Evolutionary conservation across 768 basidiomycete species (phyloP).

Genomic region (Boletus vinaceobasis): DNA sequence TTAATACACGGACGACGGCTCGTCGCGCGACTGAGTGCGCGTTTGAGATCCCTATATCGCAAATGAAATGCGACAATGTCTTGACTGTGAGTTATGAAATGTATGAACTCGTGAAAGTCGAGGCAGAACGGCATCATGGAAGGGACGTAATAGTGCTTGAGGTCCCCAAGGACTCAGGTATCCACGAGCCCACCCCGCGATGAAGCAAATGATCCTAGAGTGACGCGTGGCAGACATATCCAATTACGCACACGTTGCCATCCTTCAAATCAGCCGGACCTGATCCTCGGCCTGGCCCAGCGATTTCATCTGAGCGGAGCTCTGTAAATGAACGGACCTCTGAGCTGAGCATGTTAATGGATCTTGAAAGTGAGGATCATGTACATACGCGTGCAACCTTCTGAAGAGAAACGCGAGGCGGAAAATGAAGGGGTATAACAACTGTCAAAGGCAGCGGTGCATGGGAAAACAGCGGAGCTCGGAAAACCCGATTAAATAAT

Average conservation of each 20-base stretch:
- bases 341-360: constrained; percentile 15
- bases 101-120: constrained; percentile 23
- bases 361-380: constrained; percentile 29
- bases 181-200: constrained; percentile 23
- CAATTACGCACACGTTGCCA: constrained; percentile 25
- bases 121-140: constrained; percentile 23
- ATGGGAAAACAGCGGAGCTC: constrained; percentile 26
- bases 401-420: constrained; percentile 21
- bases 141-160: constrained; percentile 30
- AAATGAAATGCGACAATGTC: constrained; percentile 32
- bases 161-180: constrained; percentile 19
- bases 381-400: constrained; percentile 22
- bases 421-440: constrained; percentile 14
- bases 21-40: constrained; percentile 21
- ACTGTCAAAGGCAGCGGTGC: constrained; percentile 8
- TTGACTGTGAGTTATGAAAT: constrained; percentile 26
- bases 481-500: constrained; percentile 21
- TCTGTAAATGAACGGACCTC: constrained; percentile 32
- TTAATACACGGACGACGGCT: constrained; percentile 31
- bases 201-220: constrained; percentile 12
- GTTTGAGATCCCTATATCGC: constrained; percentile 28
- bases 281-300: constrained; percentile 34
- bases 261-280: constrained; percentile 22
- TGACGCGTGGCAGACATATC: constrained; percentile 27
- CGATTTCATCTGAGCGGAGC: constrained; percentile 32